These are phyloP conservation scores for Acorus calamus DNA, from an alignment of 106 monocot species.

Conservation along the genomic window DNA sequence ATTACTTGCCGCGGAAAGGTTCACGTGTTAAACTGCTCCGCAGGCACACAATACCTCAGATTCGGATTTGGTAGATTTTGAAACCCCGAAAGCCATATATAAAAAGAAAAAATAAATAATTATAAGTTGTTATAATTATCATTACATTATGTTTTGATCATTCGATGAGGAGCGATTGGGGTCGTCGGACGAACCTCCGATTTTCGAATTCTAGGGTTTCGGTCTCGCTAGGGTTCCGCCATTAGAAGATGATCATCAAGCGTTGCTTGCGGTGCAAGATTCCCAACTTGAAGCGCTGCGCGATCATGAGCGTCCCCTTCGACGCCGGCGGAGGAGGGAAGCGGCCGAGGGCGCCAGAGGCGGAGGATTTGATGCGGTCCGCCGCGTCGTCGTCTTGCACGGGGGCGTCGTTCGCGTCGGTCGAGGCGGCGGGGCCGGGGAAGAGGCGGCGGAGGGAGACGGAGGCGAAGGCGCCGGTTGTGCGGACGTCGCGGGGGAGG, in stretches of 20 bases:
- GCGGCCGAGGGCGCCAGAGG: constrained; percentile 1
- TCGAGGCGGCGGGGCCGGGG: background rate
- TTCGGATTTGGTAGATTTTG: too few species aligned
- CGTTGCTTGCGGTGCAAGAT: constrained; percentile 5
- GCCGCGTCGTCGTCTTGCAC: background rate
- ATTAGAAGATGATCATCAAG: constrained; percentile 14
- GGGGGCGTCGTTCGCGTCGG: background rate
- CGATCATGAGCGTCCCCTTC: background rate
- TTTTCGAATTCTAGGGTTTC: too few species aligned
- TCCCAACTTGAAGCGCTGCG: constrained; percentile 3
- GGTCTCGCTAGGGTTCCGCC: too few species aligned
- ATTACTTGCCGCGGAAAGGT: too few species aligned
- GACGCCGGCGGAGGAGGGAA: constrained; percentile 2
- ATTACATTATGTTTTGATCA: too few species aligned
- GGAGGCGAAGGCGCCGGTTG: background rate
- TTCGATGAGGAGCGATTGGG: too few species aligned
- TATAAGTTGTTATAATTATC: too few species aligned
- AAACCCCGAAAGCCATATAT: too few species aligned
- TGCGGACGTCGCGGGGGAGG: background rate
- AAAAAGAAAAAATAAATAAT: too few species aligned
- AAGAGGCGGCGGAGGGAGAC: background rate
- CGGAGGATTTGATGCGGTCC: background rate
- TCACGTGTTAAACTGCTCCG: too few species aligned
- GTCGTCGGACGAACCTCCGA: too few species aligned
- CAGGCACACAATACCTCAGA: too few species aligned